phyloP scores from a whole-genome alignment of 768 basidiomycete species.

The Trametes meyenii region DNA sequence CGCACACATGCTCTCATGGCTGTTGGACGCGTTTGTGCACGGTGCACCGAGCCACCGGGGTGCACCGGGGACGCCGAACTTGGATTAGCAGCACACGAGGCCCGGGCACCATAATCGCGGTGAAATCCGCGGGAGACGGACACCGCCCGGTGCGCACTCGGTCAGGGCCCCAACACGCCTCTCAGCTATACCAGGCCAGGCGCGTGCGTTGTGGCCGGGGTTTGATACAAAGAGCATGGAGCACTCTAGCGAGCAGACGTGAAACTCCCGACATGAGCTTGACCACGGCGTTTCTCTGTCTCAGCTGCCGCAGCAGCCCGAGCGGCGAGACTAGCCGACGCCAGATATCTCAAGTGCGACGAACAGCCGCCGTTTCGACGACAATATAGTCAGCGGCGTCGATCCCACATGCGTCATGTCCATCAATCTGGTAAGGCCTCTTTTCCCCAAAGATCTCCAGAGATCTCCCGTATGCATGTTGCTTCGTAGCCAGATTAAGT shows the following conservation, averaged over 20 bases:
- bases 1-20: not conserved
- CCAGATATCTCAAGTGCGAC: too few relatives aligned
- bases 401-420: not conserved
- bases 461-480: not conserved
- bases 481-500: conserved; percentile 4
- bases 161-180: too few relatives aligned
- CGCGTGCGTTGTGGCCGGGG: too few relatives aligned
- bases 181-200: too few relatives aligned
- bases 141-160: too few relatives aligned
- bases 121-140: not conserved
- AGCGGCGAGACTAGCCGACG: too few relatives aligned
- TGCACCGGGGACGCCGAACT: not conserved
- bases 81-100: conserved; percentile 18
- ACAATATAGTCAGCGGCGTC: not conserved
- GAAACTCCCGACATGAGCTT: too few relatives aligned
- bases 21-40: not conserved
- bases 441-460: not conserved
- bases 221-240: too few relatives aligned
- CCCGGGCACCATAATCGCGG: not conserved
- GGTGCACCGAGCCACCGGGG: not conserved
- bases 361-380: not conserved
- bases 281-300: not conserved
- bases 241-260: too few relatives aligned
- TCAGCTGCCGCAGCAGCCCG: not conserved
- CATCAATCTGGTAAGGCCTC: not conserved